Conservation (phyloP, 23 red algal species). For the Gracilaria gracilis region DNA sequence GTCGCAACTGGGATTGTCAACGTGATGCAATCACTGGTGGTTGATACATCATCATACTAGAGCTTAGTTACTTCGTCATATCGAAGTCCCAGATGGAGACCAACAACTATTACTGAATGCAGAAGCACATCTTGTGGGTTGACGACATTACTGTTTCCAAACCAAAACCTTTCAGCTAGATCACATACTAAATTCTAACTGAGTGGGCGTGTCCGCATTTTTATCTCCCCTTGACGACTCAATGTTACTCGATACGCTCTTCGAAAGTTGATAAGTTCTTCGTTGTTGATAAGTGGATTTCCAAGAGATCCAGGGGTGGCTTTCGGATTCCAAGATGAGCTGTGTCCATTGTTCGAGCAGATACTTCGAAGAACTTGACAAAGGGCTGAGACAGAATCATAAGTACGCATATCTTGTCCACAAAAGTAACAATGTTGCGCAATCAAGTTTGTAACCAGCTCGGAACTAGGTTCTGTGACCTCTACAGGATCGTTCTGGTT, state of each 20-base stretch:
- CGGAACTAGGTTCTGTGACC: background rate
- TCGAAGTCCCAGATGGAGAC: background rate
- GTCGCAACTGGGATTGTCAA: background rate
- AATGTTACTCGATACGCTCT: background rate
- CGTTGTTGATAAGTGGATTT: background rate
- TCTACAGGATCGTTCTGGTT: too few species aligned
- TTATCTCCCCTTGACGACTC: too few species aligned
- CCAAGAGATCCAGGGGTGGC: background rate
- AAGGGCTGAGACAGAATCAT: slow-evolving; percentile 3
- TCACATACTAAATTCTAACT: too few species aligned
- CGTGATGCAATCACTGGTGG: background rate
- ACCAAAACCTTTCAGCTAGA: slow-evolving; percentile 1
- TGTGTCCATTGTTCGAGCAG: background rate
- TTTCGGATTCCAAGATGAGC: background rate
- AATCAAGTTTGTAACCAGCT: slow-evolving; percentile 18
- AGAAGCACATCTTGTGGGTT: background rate
- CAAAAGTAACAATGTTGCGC: slow-evolving; percentile 20
- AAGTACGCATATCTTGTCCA: background rate
- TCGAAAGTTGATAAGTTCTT: background rate
- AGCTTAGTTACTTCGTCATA: background rate
- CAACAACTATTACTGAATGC: background rate
- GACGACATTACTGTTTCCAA: background rate
- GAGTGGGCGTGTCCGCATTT: too few species aligned
- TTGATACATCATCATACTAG: background rate
- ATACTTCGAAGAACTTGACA: too few species aligned